A percentile compares a stretch with the other conserved stretches of the same genome.
phyloP scores from a whole-genome alignment of 2,329 filamentous ascomycete species.

The Didymella sp. region DNA sequence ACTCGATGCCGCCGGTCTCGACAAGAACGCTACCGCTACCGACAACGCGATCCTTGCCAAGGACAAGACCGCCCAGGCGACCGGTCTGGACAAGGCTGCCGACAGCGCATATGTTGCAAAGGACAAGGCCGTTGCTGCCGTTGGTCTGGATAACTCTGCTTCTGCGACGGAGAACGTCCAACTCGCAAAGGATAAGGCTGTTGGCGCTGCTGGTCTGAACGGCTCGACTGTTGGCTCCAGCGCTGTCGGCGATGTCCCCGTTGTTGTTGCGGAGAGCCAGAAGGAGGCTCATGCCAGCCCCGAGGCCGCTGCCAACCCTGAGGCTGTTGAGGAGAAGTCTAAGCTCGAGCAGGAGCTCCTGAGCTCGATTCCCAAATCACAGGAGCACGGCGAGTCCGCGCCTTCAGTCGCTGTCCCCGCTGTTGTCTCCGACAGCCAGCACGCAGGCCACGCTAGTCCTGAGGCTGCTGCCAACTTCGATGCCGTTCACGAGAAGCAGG shows the following conservation, averaged over 20 bases:
- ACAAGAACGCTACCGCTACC: conserved; percentile 50
- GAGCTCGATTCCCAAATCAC: conserved; percentile 44
- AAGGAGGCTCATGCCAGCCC: conserved; percentile 66
- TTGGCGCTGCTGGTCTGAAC: conserved; percentile 45
- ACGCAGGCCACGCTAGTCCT: conserved; percentile 65
- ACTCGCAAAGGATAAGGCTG: conserved; percentile 43
- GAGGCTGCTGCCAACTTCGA: conserved; percentile 70
- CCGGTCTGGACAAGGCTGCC: conserved; percentile 42
- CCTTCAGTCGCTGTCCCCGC: conserved; percentile 28
- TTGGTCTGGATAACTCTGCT: conserved; percentile 51
- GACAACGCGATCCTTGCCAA: conserved; percentile 39
- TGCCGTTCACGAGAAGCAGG: conserved; percentile 73
- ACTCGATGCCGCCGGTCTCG: conserved; percentile 36
- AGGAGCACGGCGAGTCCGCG: conserved; percentile 49
- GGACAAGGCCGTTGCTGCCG: conserved; percentile 44
- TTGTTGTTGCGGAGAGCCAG: conserved; percentile 74
- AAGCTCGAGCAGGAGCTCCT: conserved; percentile 73
- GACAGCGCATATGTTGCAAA: conserved; percentile 30
- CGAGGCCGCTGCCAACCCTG: conserved; percentile 69
- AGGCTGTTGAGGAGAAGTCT: conserved; percentile 74
- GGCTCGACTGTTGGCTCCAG: conserved; percentile 25
- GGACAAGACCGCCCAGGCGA: conserved; percentile 5
- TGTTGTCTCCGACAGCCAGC: conserved; percentile 70
- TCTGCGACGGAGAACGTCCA: conserved; percentile 35
- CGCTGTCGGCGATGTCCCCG: conserved; percentile 55